A percentile compares a stretch with the other conserved stretches of the same genome.
phyloP scores from a whole-genome alignment of 352 stramenopile genomes.

The Globisporangium polare region DNA sequence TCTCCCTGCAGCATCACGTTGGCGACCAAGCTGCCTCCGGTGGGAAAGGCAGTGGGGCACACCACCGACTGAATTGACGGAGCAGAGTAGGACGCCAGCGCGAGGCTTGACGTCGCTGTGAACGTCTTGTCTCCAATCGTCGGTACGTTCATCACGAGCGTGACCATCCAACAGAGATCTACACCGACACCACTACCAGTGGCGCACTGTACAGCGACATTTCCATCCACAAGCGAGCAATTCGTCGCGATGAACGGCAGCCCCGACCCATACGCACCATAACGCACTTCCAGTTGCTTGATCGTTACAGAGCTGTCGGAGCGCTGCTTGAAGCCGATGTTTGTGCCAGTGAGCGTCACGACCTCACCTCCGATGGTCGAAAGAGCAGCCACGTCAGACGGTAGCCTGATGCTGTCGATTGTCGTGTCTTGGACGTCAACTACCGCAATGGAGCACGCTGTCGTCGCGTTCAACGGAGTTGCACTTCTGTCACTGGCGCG shows the following conservation, averaged over 20 bases:
- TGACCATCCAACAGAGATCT: conserved; percentile 48
- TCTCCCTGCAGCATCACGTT: conserved; percentile 43
- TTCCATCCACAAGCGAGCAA: conserved; percentile 42
- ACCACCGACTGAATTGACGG: conserved; percentile 25
- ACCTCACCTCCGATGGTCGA: conserved; percentile 33
- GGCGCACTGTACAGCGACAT: conserved; percentile 38
- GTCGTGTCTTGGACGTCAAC: conserved; percentile 9
- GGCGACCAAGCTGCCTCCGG: conserved; percentile 19
- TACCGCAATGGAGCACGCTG: conserved; percentile 1
- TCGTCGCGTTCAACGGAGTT: background rate
- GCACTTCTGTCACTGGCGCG: conserved; percentile 30
- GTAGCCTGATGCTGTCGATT: background rate
- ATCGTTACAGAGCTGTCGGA: conserved; percentile 28
- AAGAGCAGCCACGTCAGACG: conserved; percentile 5
- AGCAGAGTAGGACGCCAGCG: conserved; percentile 33
- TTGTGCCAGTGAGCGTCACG: conserved; percentile 36
- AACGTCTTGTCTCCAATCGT: conserved; percentile 35
- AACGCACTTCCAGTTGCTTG: conserved; percentile 36
- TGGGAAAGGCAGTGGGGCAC: conserved; percentile 33
- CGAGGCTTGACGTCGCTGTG: conserved; percentile 27
- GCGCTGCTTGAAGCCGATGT: conserved; percentile 60
- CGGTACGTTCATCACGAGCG: conserved; percentile 38
- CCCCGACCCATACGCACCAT: conserved; percentile 36
- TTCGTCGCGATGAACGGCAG: conserved; percentile 30
- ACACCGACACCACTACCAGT: conserved; percentile 33